Percentiles rank a stretch among this genome's conserved stretches.
Conservation (phyloP, 2,329 filamentous ascomycete genomes). For the Orbilia brochopaga region DNA sequence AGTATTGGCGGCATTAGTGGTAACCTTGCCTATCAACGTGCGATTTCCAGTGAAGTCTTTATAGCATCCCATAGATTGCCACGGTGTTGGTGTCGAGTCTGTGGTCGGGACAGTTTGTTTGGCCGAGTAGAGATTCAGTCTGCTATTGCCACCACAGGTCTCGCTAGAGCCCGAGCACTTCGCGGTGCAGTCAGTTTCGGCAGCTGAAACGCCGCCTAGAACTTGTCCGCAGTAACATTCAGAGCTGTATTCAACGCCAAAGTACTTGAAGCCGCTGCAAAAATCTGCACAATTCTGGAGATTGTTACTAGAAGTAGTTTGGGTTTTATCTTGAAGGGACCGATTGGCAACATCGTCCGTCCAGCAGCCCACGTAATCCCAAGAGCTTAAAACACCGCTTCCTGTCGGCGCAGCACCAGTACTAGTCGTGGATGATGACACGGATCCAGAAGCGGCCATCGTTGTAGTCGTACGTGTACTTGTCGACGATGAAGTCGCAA, state of each 20-base stretch:
- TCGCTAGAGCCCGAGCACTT: conserved; percentile 27
- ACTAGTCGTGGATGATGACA: not conserved
- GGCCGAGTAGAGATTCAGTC: conserved; percentile 26
- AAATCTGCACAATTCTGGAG: conserved; percentile 23
- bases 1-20: too few relatives aligned
- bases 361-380: conserved; percentile 31
- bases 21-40: too few relatives aligned
- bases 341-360: conserved; percentile 33
- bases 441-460: too few relatives aligned
- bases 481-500: not conserved
- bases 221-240: conserved; percentile 60
- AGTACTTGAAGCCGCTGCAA: conserved; percentile 54
- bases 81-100: too few relatives aligned
- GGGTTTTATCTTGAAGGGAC: conserved; percentile 6
- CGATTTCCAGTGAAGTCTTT: too few relatives aligned
- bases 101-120: conserved; percentile 4
- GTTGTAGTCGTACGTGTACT: not conserved
- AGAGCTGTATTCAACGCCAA: conserved; percentile 58
- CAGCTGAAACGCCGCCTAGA: conserved; percentile 46
- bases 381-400: not conserved
- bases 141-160: conserved; percentile 48
- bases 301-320: conserved; percentile 15
- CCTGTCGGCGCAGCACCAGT: not conserved
- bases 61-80: too few relatives aligned
- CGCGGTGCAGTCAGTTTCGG: conserved; percentile 47